Evolutionary conservation across 2,329 filamentous ascomycete species (phyloP), one percentile per base, ranked within the genome.

Genomic region (Chrysosphaeria jannelii): DNA sequence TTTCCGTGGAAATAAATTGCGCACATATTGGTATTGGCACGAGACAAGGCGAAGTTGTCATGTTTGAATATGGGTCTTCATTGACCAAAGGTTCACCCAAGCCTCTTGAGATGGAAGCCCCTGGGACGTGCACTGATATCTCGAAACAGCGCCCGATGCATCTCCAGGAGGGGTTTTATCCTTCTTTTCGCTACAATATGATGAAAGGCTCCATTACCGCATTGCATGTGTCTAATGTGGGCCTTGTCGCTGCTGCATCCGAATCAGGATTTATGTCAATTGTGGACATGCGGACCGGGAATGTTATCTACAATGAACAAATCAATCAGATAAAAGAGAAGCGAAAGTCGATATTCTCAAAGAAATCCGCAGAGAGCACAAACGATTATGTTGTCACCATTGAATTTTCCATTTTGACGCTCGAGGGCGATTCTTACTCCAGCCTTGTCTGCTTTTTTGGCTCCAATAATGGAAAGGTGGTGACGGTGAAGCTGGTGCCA

Each of bases 361-460:
- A 47, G 8, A 54, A 51, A 27, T 56, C 23, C 12, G 13, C 19
- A 10, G n/a, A 10, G 6, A 8, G 21, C 48, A 4, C 39, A 47
- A 24, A 53, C 22, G 79, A 91, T 36, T 88, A 66, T 58, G 64
- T 75, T 1, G 76, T 75, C 0, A 55, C 51, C 14, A 63, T 93
- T 14, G 75, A 91, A 37, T 97, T 93, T 45, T 76, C 75, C 25
- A 75, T 90, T 22, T 68, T 97, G 64, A 88, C 72, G 3, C 47
- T 91, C 4, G 85, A 93, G 20, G 72, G 69, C n/a, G 81, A 93
- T 37, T 65, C 75, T 31, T 97, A 89, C 40, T 93, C 85, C 2
- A 91, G 78, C 36, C 89, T 97, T 27, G 63, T 69, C 28, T 71
- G 85, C 33, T 88, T 93, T 33, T 72, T 88, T 2, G 85, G 85